Percentiles rank a stretch among this genome's conserved stretches.
Evolutionary conservation across 345 rosid species (phyloP).

Genomic region (Syzygium oleosum): DNA sequence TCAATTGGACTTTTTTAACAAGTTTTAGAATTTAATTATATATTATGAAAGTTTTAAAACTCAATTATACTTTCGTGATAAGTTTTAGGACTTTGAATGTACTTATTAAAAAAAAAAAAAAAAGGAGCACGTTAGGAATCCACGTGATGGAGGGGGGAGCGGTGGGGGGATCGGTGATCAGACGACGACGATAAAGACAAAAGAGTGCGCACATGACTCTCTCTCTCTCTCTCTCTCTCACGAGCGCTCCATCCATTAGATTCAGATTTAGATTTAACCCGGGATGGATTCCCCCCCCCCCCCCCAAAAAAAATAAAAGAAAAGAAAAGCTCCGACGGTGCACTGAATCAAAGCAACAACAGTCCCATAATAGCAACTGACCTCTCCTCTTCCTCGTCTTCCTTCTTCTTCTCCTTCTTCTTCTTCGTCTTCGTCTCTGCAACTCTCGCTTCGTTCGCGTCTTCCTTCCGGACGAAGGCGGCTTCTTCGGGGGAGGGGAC

Average conservation of each 20-base stretch:
- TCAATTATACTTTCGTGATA: too few species aligned
- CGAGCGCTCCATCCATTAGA: background rate
- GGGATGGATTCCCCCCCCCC: background rate
- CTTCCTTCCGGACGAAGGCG: background rate
- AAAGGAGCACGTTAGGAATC: background rate
- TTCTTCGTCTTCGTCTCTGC: background rate
- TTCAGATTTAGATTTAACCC: background rate
- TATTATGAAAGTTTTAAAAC: too few species aligned
- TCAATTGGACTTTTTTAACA: too few species aligned
- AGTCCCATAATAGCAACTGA: background rate
- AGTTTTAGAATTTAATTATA: too few species aligned
- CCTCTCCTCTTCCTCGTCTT: background rate
- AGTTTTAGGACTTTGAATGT: too few species aligned
- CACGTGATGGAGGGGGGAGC: background rate
- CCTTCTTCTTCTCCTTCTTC: background rate
- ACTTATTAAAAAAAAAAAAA: background rate
- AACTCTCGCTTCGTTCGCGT: background rate
- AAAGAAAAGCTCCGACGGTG: background rate
- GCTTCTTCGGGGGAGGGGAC: background rate
- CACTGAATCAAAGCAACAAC: background rate
- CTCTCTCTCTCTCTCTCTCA: too few species aligned
- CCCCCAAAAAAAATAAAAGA: accelerated
- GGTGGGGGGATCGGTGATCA: background rate
- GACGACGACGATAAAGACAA: background rate
- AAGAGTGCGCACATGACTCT: background rate